These are phyloP conservation scores for Phytophthora hibernalis DNA, from an alignment of 352 stramenopile species.

Conservation along the genomic window DNA sequence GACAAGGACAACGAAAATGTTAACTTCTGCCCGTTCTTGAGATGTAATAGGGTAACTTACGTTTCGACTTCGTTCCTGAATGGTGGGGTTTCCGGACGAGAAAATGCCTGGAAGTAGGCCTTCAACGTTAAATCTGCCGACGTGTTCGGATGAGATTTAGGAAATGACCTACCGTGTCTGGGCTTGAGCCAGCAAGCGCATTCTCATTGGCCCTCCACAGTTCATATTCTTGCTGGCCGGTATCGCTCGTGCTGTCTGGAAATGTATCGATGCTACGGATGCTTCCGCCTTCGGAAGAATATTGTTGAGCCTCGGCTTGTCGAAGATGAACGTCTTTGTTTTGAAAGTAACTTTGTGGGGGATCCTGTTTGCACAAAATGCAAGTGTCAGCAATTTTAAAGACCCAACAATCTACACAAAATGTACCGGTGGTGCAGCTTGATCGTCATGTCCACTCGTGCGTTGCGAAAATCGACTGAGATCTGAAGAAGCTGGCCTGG, in stretches of 20 bases:
- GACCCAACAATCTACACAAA: not conserved
- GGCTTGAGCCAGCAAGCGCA: conserved; percentile 13
- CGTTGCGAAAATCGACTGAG: conserved; percentile 1
- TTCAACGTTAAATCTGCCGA: conserved; percentile 4
- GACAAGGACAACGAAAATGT: conserved; percentile 9
- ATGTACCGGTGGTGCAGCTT: conserved; percentile 19
- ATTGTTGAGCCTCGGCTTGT: conserved; percentile 9
- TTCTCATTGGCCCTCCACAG: conserved; percentile 11
- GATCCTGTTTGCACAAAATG: not conserved
- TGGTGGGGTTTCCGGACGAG: not conserved
- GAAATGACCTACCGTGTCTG: conserved; percentile 16
- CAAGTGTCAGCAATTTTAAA: conserved; percentile 3
- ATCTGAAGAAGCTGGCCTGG: conserved; percentile 2
- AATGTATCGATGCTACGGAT: not conserved
- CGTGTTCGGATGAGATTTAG: not conserved
- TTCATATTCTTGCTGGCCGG: conserved; percentile 9
- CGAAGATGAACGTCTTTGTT: conserved; percentile 6
- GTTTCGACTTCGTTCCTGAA: conserved; percentile 1
- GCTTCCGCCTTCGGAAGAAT: conserved; percentile 2
- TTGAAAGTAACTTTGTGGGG: not conserved
- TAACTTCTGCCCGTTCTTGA: conserved; percentile 3
- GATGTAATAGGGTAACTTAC: conserved; percentile 13
- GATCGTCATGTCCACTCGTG: not conserved
- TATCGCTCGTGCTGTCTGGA: not conserved
- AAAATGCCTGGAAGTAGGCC: conserved; percentile 16